phyloP scores from a whole-genome alignment of 106 monocot genomes.

The Triglochin maritima region DNA sequence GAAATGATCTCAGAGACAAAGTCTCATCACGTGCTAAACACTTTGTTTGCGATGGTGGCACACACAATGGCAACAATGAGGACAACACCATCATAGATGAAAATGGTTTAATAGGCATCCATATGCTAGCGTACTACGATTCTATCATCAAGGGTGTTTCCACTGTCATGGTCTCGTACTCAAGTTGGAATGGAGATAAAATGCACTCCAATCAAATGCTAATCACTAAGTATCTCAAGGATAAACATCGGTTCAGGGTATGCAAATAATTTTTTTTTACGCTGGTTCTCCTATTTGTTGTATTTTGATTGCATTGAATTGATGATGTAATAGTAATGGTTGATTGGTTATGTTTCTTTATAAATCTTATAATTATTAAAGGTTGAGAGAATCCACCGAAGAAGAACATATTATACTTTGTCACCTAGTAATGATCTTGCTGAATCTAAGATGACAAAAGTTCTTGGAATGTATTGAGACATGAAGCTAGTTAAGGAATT shows the following conservation, averaged over 20 bases:
- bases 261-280: not conserved
- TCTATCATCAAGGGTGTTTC: slow-evolving; percentile 50
- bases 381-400: too few relatives aligned
- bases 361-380: too few relatives aligned
- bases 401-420: too few relatives aligned
- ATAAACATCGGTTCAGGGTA: slow-evolving; percentile 44
- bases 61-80: slow-evolving; percentile 55
- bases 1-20: not conserved
- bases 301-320: too few relatives aligned
- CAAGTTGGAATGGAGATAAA: slow-evolving; percentile 67
- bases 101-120: slow-evolving; percentile 32
- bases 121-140: slow-evolving; percentile 56
- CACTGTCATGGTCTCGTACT: slow-evolving; percentile 70
- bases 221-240: slow-evolving; percentile 52
- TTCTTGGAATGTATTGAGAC: too few relatives aligned
- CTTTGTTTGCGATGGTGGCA: slow-evolving; percentile 68
- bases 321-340: too few relatives aligned
- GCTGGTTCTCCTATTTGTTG: not conserved
- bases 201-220: slow-evolving; percentile 60
- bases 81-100: slow-evolving; percentile 46
- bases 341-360: too few relatives aligned
- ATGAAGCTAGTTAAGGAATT: too few relatives aligned
- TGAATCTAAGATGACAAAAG: too few relatives aligned
- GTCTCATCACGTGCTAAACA: slow-evolving; percentile 35
- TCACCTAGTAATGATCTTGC: too few relatives aligned